Base-by-base conservation (phyloP, 345 rosid species). In the Aegle marmelos region DNA sequence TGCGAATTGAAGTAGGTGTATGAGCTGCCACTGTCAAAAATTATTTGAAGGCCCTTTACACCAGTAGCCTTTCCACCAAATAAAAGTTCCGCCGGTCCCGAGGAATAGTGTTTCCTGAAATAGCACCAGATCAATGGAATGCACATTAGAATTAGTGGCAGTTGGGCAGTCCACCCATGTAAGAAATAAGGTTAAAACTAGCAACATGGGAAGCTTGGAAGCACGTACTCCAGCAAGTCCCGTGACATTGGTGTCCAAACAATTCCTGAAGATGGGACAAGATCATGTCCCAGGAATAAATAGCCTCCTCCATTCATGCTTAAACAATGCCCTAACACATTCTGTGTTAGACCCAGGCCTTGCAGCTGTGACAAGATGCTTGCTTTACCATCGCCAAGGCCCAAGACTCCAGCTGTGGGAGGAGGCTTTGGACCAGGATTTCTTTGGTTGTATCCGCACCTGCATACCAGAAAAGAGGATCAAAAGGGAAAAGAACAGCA, bases 11-110 rank as follows among this genome's bases (percentile, higher is more conserved):
- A 90, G 88, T 96, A 96, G 60, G 94, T 85, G 84, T 93, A 96
- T 4, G 99, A 92, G 88, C 97, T 91, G 66, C 99, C 99, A 54
- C 98, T 96, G 83, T 95, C 99, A 73, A 93, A 92, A 65, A 91
- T 63, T 33, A 91, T 56, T 70, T 84, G 56, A 25, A 88, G 91
- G 70, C 83, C 91, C 77, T 83, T 89, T 4, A 88, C 70, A 74
- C 93, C 95, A 2, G 90, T 86, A 64, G 87, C 66, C 88, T 88
- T 92, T 37, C 88, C 87, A 9, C 84, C 82, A 57, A 82, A 84
- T 10, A 89, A 73, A 81, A 95, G 86, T 75, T 92, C 96, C 2
- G 96, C 95, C 24, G 96, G 91, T 60, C 94, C 97, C 1, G 91
- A 62, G 22, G 82, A 33, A 73, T 92, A 95, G 83, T 84, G 79